These are phyloP conservation scores for Dactylellina drechsleri DNA, from an alignment of 2,329 filamentous ascomycete species.

Conservation along the genomic window DNA sequence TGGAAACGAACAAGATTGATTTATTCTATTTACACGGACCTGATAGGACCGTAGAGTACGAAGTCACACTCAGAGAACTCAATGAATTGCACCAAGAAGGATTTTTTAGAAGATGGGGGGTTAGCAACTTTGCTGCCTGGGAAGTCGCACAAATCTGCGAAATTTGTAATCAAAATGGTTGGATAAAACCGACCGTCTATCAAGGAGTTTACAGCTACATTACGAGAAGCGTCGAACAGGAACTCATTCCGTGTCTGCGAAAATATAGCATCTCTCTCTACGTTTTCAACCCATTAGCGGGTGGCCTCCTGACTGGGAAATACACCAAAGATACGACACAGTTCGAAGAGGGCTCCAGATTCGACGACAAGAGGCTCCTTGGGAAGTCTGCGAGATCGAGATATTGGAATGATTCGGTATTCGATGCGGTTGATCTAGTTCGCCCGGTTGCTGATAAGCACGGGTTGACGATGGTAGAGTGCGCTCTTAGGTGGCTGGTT, in stretches of 20 bases:
- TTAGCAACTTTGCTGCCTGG: slow-evolving; percentile 86
- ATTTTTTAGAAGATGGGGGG: slow-evolving; percentile 81
- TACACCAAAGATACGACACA: slow-evolving; percentile 69
- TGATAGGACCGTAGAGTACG: slow-evolving; percentile 75
- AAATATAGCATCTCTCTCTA: slow-evolving; percentile 82
- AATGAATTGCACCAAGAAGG: slow-evolving; percentile 86
- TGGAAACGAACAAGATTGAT: slow-evolving; percentile 66
- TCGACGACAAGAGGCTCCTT: slow-evolving; percentile 69
- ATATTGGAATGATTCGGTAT: slow-evolving; percentile 77
- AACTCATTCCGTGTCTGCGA: slow-evolving; percentile 77
- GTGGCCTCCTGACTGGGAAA: slow-evolving; percentile 81
- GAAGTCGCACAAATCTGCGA: slow-evolving; percentile 87
- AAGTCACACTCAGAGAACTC: slow-evolving; percentile 79
- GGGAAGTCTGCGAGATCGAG: slow-evolving; percentile 72
- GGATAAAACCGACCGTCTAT: slow-evolving; percentile 85
- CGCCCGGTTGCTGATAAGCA: slow-evolving; percentile 75
- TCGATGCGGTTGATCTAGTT: slow-evolving; percentile 74
- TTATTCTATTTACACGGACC: slow-evolving; percentile 81
- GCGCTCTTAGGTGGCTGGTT: slow-evolving; percentile 75
- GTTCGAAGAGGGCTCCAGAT: slow-evolving; percentile 56
- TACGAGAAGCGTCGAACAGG: slow-evolving; percentile 77
- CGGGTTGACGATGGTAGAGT: slow-evolving; percentile 75
- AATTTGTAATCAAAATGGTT: slow-evolving; percentile 79
- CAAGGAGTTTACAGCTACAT: slow-evolving; percentile 90
- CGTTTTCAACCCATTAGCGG: slow-evolving; percentile 83